Evolutionary conservation across 2,329 filamentous ascomycete genomes (phyloP), one percentile per base, ranked within the genome.

Genomic region (Zopfia rhizophila): DNA sequence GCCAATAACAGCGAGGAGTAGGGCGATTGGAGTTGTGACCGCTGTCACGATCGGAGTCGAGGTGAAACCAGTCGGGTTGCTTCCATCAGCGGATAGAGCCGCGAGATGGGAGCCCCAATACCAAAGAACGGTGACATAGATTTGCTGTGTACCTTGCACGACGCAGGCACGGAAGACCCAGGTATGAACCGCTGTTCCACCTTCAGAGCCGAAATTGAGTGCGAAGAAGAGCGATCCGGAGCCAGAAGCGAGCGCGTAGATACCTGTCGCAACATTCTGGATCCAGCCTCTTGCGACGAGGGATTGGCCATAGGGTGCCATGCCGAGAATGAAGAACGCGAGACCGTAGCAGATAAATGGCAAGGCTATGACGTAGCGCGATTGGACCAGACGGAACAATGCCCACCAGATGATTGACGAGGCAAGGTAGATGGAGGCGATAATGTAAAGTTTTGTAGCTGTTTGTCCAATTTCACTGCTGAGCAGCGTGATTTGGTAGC

Each of bases 141-240:
- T 74, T 61, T 88, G 85, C 59, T 87, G 85, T 5, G 83, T 84
- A 29, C 85, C 85, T 63, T 87, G 83, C 38, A 88, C 85, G 10
- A 83, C 66, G 58, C 84, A 85, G 12, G 85, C 85, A 45, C 85
- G 79, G 70, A 83, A 85, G n/a, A 85, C 83, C 84, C 84, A 87
- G 24, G 82, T 77, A 61, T 82, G 84, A 30, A 86, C 80, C 5
- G 84, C 82, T 3, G 81, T 78, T 33, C 83, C 83, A 49, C 80
- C 82, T 72, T 86, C 83, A 55, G 82, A 81, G 45, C 84, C 84
- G 58, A 87, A 87, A 66, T 88, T 88, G 37, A 87, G 77, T 2
- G 84, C 80, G 58, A 88, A 88, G 72, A 83, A 86, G 45, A 88
- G 75, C 1, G 81, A 82, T 10, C 85, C 85, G 28, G 81, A 82